phyloP scores from a whole-genome alignment of 73 alveolate species.

The Breviolum minutum region DNA sequence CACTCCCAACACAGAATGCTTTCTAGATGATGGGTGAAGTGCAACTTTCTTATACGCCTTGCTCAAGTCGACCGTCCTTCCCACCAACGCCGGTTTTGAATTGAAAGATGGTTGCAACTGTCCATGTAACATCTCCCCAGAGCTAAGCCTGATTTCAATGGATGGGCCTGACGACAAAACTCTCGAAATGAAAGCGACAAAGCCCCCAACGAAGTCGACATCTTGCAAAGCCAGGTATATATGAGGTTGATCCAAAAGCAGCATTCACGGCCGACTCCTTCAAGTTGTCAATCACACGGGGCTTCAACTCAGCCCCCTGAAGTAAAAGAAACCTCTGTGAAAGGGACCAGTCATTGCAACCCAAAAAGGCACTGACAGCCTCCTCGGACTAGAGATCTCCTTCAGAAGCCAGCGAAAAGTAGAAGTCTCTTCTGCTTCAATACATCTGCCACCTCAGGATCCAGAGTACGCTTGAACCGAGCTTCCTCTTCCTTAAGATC shows the following conservation, averaged over 20 bases:
- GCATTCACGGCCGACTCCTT: background rate
- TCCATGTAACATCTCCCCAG: too few relatives aligned
- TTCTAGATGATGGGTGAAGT: background rate
- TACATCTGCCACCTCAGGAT: too few relatives aligned
- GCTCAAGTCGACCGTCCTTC: background rate
- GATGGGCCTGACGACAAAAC: background rate
- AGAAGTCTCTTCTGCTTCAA: background rate
- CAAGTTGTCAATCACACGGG: background rate
- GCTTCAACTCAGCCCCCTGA: background rate
- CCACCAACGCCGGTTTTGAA: background rate
- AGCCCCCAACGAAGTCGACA: background rate
- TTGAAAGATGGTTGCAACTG: background rate
- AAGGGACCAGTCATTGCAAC: background rate
- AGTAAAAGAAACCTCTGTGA: background rate
- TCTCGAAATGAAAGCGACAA: background rate
- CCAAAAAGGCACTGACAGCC: background rate
- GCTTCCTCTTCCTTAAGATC: background rate
- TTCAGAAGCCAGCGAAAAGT: background rate
- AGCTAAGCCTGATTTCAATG: too few relatives aligned
- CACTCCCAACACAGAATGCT: background rate
- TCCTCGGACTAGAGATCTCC: background rate
- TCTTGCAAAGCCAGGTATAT: background rate
- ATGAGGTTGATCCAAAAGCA: background rate
- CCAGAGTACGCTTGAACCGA: background rate
- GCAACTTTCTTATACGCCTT: constrained; percentile 11